A percentile compares a stretch with the other conserved stretches of the same genome.
Evolutionary conservation across 257 asterid species (phyloP).

Genomic region (Solanum pinnatisectum): DNA sequence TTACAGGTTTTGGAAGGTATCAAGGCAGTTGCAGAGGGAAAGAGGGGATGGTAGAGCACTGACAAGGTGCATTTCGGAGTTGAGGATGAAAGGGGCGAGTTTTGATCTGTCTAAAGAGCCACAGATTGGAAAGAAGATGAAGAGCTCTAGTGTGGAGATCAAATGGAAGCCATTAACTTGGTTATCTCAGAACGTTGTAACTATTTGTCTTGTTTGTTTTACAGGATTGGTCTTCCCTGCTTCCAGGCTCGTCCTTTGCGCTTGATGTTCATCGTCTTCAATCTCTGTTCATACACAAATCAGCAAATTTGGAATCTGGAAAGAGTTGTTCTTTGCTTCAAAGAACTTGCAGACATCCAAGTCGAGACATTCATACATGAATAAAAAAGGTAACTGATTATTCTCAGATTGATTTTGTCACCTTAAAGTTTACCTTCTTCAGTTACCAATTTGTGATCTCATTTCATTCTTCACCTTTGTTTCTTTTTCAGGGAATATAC

Average conservation of each 20-base stretch:
- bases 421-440: background rate
- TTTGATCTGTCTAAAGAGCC: slow-evolving; percentile 79
- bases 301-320: background rate
- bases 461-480: background rate
- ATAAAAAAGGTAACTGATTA: background rate
- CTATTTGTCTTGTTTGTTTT: slow-evolving; percentile 50
- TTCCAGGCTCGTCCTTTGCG: slow-evolving; percentile 60
- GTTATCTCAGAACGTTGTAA: slow-evolving; percentile 46
- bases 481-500: background rate
- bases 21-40: slow-evolving; percentile 58
- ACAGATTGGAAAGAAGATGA: slow-evolving; percentile 65
- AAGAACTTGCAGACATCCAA: background rate
- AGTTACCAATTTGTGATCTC: background rate
- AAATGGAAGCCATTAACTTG: slow-evolving; percentile 78
- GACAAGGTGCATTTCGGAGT: slow-evolving; percentile 65
- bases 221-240: slow-evolving; percentile 48
- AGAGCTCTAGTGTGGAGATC: slow-evolving; percentile 97
- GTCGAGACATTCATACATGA: background rate
- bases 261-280: slow-evolving; percentile 3
- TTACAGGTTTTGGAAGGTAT: slow-evolving; percentile 71
- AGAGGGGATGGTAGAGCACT: slow-evolving; percentile 57
- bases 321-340: background rate
- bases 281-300: background rate
- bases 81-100: slow-evolving; percentile 93
- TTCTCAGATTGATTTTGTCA: background rate